Conservation (phyloP, 805 yeast genomes). For the Candida sithepensis region DNA sequence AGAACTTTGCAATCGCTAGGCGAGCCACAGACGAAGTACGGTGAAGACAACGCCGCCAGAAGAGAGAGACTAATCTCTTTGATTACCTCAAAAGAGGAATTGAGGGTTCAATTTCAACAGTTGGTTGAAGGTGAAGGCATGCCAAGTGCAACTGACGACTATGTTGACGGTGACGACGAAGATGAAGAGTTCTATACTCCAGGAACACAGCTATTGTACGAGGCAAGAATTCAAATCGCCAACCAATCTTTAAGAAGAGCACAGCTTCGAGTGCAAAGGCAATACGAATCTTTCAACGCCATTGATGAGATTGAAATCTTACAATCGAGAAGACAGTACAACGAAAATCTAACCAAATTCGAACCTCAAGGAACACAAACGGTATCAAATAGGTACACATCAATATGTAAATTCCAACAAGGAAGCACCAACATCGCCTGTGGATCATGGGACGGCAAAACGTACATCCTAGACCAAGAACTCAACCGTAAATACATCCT, state of each 20-base stretch:
- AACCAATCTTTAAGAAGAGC: conserved; percentile 48
- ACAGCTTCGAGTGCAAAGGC: conserved; percentile 35
- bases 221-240: conserved; percentile 51
- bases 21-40: conserved; percentile 53
- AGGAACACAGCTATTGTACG: conserved; percentile 52
- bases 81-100: conserved; percentile 33
- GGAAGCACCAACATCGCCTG: conserved; percentile 43
- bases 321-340: conserved; percentile 12
- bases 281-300: conserved; percentile 26
- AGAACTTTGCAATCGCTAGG: conserved; percentile 42
- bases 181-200: conserved; percentile 87
- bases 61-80: conserved; percentile 54
- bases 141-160: conserved; percentile 3
- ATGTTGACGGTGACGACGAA: conserved; percentile 42
- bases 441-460: conserved; percentile 83
- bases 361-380: conserved; percentile 66
- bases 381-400: conserved; percentile 65
- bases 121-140: conserved; percentile 3
- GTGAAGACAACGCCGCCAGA: conserved; percentile 54
- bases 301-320: conserved; percentile 27
- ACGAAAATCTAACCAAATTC: conserved; percentile 27
- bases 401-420: conserved; percentile 48
- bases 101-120: conserved; percentile 12
- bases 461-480: conserved; percentile 46
- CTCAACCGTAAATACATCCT: conserved; percentile 31